Percentiles rank a stretch among this genome's conserved stretches.
These are phyloP conservation scores for Macrophomina pseudophaseolina DNA, from an alignment of 2,329 filamentous ascomycete species.

Conservation along the genomic window DNA sequence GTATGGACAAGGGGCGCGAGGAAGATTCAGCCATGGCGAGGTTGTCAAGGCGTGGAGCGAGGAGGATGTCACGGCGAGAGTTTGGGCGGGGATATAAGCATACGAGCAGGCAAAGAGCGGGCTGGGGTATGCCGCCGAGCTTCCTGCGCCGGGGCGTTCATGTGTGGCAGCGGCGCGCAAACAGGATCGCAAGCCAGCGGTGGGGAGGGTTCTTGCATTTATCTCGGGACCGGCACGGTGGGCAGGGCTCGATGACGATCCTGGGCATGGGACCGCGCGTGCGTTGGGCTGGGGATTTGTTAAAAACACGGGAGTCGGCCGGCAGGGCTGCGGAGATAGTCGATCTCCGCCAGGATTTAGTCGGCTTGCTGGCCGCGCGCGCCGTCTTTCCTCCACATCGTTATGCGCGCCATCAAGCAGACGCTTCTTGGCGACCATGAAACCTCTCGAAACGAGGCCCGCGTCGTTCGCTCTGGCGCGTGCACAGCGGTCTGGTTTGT, in stretches of 20 bases:
- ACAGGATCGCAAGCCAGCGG: not conserved
- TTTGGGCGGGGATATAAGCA: not conserved
- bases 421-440: not conserved
- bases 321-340: not conserved
- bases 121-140: not conserved
- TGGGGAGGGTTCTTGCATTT: not conserved
- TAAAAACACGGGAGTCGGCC: not conserved
- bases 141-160: not conserved
- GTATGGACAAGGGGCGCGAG: not conserved
- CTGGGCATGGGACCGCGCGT: slow-evolving; percentile 4
- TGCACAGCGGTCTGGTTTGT: too few relatives aligned
- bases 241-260: not conserved
- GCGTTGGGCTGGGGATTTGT: slow-evolving; percentile 5
- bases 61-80: not conserved
- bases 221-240: slow-evolving; percentile 7
- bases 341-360: not conserved
- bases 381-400: not conserved
- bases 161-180: not conserved
- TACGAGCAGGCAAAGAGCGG: not conserved
- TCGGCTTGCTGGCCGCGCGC: not conserved
- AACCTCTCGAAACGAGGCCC: not conserved
- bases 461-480: not conserved
- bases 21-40: not conserved
- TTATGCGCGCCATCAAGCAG: not conserved
- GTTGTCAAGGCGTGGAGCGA: not conserved